phyloP scores from a whole-genome alignment of 768 basidiomycete species.

The Suillus subalutaceus region DNA sequence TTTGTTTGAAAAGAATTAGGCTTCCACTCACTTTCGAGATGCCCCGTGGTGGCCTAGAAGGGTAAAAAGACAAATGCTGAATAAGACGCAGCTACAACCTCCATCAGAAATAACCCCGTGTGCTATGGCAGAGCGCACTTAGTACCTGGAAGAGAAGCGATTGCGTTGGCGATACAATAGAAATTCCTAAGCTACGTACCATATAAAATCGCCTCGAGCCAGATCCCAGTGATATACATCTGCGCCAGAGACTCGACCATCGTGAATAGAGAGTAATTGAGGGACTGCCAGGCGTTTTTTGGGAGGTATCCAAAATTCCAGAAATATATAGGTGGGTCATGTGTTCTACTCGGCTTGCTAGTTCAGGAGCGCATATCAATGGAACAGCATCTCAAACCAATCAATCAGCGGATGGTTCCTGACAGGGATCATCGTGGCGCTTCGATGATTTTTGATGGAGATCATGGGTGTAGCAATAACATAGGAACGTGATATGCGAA shows the following conservation, averaged over 20 bases:
- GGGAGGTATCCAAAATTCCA: not conserved
- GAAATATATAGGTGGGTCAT: not conserved
- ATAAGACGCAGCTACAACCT: slow-evolving; percentile 7
- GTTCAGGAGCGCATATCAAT: not conserved
- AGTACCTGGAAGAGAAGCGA: not conserved
- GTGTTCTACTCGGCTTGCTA: not conserved
- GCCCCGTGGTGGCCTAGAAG: not conserved
- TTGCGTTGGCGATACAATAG: not conserved
- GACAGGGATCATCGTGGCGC: not conserved
- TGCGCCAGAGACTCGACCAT: slow-evolving; percentile 15
- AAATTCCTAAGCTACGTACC: slow-evolving; percentile 15
- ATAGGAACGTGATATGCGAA: not conserved
- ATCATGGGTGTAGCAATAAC: not conserved
- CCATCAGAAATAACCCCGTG: not conserved
- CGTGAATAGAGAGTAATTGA: not conserved
- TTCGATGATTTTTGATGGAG: not conserved
- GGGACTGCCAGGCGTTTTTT: not conserved
- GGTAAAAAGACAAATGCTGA: slow-evolving; percentile 9
- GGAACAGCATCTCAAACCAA: not conserved
- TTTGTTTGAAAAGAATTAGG: not conserved
- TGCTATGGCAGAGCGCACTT: not conserved
- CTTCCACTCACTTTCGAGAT: slow-evolving; percentile 8
- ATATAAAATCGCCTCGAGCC: slow-evolving; percentile 20
- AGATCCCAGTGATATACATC: slow-evolving; percentile 12
- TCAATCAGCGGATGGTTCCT: not conserved